These are phyloP conservation scores for Tagetes erecta DNA, from an alignment of 129 eudicot species.

Conservation along the genomic window DNA sequence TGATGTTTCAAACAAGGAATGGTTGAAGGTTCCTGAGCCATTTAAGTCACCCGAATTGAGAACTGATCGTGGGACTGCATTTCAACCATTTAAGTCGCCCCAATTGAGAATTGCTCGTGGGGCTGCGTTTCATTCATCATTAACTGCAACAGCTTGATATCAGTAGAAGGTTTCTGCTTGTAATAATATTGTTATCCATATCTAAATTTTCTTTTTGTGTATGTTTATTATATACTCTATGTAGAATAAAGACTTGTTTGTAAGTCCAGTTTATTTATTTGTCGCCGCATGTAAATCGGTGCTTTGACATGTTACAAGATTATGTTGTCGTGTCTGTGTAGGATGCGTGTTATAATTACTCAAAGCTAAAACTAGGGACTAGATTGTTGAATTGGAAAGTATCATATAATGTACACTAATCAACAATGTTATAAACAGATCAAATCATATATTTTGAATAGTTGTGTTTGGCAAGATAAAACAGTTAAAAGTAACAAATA, in stretches of 20 bases:
- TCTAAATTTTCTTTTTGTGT: neutral
- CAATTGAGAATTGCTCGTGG: too few relatives aligned
- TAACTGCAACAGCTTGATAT: slow-evolving; percentile 21
- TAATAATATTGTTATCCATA: neutral
- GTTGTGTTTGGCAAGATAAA: slow-evolving; percentile 8
- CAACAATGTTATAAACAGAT: too few relatives aligned
- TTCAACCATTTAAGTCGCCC: too few relatives aligned
- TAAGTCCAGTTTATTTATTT: neutral
- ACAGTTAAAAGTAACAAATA: neutral
- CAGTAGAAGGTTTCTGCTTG: slow-evolving; percentile 1
- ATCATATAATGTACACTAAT: too few relatives aligned
- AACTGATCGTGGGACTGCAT: slow-evolving; percentile 33
- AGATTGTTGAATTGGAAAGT: too few relatives aligned
- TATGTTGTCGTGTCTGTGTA: too few relatives aligned
- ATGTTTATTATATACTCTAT: neutral
- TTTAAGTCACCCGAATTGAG: slow-evolving; percentile 51
- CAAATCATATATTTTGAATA: slow-evolving; percentile 25
- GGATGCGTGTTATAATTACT: too few relatives aligned
- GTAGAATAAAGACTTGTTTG: slow-evolving; percentile 8
- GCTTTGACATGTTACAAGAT: too few relatives aligned
- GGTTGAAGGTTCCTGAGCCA: slow-evolving; percentile 70
- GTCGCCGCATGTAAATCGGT: too few relatives aligned
- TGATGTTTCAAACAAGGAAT: slow-evolving; percentile 61
- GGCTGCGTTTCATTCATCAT: slow-evolving; percentile 4
- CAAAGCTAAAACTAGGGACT: too few relatives aligned